phyloP scores from a whole-genome alignment of 192 early-diverging fungal genomes.

The Kickxella alabastrina region DNA sequence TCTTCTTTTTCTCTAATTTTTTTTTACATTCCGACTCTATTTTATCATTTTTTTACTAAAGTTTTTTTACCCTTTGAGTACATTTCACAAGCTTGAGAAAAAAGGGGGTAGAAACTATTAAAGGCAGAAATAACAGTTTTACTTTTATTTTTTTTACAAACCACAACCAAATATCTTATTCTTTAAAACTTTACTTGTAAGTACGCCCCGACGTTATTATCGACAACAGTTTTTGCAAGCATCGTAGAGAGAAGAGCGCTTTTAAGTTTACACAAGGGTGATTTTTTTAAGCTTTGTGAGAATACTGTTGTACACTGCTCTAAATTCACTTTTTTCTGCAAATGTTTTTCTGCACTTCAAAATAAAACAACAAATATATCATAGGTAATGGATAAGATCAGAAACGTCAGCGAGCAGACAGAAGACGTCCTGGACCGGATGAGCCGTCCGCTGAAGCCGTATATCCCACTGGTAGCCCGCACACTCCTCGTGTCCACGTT shows the following conservation, averaged over 20 bases:
- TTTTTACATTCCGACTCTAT: neutral
- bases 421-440: slow-evolving; percentile 77
- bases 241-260: too few species aligned
- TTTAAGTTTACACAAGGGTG: too few species aligned
- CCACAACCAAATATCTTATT: too few species aligned
- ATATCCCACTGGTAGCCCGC: slow-evolving; percentile 83
- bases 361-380: neutral
- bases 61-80: too few species aligned
- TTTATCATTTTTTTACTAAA: neutral
- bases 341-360: neutral
- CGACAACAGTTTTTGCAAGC: too few species aligned
- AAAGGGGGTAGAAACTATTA: too few species aligned
- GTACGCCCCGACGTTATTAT: too few species aligned
- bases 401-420: slow-evolving; percentile 53
- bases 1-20: neutral
- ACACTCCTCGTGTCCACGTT: slow-evolving; percentile 96
- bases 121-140: too few species aligned
- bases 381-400: slow-evolving; percentile 40
- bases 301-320: too few species aligned
- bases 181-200: too few species aligned
- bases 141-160: neutral
- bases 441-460: slow-evolving; percentile 81
- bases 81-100: too few species aligned
- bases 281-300: too few species aligned
- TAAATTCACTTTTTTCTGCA: neutral